These are phyloP conservation scores for Nelumbo lutea DNA, from an alignment of 164 flowering plant species.

Conservation along the genomic window DNA sequence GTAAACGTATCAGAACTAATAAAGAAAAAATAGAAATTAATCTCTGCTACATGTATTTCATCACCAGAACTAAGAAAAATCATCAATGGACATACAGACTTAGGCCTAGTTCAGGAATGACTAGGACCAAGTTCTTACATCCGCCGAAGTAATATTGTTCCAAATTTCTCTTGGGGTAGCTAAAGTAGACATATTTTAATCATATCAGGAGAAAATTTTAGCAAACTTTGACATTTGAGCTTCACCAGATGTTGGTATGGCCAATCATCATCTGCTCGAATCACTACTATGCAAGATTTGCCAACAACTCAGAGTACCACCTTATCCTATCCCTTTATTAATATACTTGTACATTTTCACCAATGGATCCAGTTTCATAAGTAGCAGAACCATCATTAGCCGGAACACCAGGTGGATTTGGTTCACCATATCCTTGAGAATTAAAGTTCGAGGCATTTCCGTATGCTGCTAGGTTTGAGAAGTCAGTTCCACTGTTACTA, in stretches of 20 bases:
- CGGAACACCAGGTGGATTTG: constrained; percentile 15
- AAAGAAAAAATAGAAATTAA: not conserved
- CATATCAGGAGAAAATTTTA: not conserved
- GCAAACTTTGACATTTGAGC: not conserved
- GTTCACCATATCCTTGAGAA: constrained; percentile 14
- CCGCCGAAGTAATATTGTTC: not conserved
- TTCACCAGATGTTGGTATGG: not conserved
- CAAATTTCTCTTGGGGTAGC: not conserved
- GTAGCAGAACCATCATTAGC: constrained; percentile 9
- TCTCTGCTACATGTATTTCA: not conserved
- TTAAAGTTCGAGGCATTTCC: constrained; percentile 5
- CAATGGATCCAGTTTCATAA: constrained; percentile 4
- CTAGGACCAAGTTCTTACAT: not conserved
- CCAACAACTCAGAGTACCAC: not conserved
- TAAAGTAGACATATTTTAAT: not conserved
- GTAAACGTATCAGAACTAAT: not conserved
- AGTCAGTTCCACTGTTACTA: constrained; percentile 1
- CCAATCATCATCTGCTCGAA: not conserved
- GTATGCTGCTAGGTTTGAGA: not conserved
- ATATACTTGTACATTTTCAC: constrained; percentile 22
- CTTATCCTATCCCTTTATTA: not conserved
- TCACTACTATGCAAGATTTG: not conserved
- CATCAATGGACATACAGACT: not conserved
- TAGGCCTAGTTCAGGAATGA: not conserved
- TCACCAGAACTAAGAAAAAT: not conserved